Evolutionary conservation across 2,329 filamentous ascomycete genomes (phyloP).

Genomic region (Knoxdaviesia capensis): DNA sequence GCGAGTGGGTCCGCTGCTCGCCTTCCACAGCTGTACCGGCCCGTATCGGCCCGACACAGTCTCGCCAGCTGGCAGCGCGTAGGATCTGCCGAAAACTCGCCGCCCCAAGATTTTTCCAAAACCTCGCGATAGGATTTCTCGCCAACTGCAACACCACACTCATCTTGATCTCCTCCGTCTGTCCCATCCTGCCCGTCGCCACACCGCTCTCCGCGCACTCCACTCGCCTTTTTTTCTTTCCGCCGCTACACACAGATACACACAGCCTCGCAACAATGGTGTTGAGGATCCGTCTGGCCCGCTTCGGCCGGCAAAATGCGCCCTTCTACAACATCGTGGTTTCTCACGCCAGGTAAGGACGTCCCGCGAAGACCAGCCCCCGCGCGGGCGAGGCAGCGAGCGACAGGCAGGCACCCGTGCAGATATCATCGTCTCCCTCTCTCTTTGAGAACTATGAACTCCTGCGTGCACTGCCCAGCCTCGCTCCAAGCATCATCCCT

Average conservation of each 20-base stretch:
- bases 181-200: neutral
- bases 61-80: no score
- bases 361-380: neutral
- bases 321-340: conserved; percentile 98
- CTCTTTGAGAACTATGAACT: neutral
- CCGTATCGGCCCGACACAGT: no score
- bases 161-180: neutral
- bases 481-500: no score
- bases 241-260: neutral
- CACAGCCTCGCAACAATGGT: conserved; percentile 44
- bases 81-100: no score
- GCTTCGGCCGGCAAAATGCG: conserved; percentile 73
- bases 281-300: conserved; percentile 78
- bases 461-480: no score
- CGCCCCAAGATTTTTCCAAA: no score
- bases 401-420: neutral
- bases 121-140: no score
- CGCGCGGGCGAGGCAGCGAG: no score
- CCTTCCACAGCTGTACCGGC: no score
- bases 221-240: neutral
- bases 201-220: no score
- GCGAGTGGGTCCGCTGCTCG: no score
- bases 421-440: neutral
- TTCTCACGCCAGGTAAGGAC: conserved; percentile 61
- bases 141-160: no score